Evolutionary conservation across 495 filamentous ascomycete species (phyloP).

Genomic region (Pyrenopolyporus hunteri): DNA sequence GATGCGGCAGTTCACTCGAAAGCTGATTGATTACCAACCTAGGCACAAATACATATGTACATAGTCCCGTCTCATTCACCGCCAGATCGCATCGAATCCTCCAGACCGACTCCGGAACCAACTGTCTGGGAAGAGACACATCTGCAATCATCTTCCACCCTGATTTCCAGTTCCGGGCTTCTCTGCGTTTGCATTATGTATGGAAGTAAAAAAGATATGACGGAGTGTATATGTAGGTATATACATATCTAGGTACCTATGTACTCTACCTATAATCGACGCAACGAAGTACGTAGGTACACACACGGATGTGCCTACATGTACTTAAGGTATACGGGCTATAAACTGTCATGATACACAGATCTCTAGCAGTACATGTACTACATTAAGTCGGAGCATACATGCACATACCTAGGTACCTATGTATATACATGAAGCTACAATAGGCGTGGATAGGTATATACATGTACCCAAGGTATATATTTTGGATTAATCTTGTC

Average conservation of each 20-base stretch:
- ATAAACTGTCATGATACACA: background rate
- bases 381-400: too few species aligned
- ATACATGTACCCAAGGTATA: too few species aligned
- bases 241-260: background rate
- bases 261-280: too few species aligned
- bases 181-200: background rate
- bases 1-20: constrained; percentile 6
- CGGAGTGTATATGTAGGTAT: background rate
- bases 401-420: too few species aligned
- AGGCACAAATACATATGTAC: constrained; percentile 7
- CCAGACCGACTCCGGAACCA: constrained; percentile 36
- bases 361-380: too few species aligned
- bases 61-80: constrained; percentile 34
- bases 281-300: too few species aligned
- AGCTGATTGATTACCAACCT: constrained; percentile 38
- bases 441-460: too few species aligned
- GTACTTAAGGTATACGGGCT: background rate
- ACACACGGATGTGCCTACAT: too few species aligned
- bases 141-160: constrained; percentile 12
- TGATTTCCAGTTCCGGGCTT: constrained; percentile 5
- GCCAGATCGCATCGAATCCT: constrained; percentile 39
- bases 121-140: constrained; percentile 24
- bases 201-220: background rate
- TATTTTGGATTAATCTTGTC: too few species aligned
- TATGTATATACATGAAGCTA: too few species aligned